Evolutionary conservation across 176 grass and related monocot genomes (phyloP).

Genomic region (Hordeum marinum): DNA sequence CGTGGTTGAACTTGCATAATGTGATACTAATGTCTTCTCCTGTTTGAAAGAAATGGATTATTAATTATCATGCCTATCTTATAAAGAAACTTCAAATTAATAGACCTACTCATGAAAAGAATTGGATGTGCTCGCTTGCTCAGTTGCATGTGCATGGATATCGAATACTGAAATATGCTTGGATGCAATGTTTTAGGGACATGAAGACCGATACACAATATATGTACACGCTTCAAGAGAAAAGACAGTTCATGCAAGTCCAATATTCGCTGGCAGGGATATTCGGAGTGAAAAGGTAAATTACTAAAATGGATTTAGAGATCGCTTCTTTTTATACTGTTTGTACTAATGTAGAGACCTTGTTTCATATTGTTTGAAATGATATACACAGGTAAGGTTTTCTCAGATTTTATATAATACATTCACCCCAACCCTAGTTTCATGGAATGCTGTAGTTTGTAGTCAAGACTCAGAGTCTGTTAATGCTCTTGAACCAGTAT

Average conservation of each 20-base stretch:
- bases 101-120: constrained; percentile 11
- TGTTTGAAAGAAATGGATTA: neutral
- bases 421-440: neutral
- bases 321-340: neutral
- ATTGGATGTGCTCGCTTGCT: neutral
- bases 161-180: neutral
- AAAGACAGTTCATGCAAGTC: constrained; percentile 57
- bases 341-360: neutral
- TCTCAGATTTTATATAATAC: neutral
- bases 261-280: constrained; percentile 67
- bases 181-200: constrained; percentile 50
- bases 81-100: neutral
- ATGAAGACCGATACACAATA: constrained; percentile 94
- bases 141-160: constrained; percentile 7
- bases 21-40: neutral
- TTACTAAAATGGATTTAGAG: neutral
- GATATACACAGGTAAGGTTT: neutral
- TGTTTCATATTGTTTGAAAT: neutral
- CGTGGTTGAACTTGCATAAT: neutral
- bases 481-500: neutral
- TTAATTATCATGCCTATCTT: constrained; percentile 1
- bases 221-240: constrained; percentile 94
- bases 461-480: neutral
- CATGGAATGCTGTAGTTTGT: neutral
- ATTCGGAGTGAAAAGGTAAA: constrained; percentile 95